Conservation (phyloP, 192 early-diverging fungal species). For the Backusella mclennaniae region DNA sequence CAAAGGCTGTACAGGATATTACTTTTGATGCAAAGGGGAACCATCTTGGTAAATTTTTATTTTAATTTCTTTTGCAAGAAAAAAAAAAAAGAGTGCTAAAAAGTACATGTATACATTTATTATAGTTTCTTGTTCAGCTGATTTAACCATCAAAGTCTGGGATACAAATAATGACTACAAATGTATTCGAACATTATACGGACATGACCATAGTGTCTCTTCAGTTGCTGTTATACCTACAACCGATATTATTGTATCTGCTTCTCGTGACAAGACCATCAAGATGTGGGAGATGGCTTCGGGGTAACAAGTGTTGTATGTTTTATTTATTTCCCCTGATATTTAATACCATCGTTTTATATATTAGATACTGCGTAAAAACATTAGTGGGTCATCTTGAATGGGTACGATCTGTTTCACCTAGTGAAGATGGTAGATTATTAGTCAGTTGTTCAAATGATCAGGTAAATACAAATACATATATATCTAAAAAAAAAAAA, state of each 20-base stretch:
- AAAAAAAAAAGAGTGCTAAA: not conserved
- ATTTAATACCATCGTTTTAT: not conserved
- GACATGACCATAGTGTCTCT: constrained; percentile 93
- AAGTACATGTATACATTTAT: not conserved
- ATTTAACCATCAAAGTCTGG: constrained; percentile 92
- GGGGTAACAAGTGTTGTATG: constrained; percentile 45
- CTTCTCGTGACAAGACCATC: constrained; percentile 87
- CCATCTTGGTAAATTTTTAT: constrained; percentile 59
- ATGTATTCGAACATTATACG: constrained; percentile 82
- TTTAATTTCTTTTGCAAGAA: not conserved
- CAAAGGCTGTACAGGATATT: constrained; percentile 88
- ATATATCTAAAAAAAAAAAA: too few relatives aligned
- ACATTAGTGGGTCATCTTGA: constrained; percentile 83
- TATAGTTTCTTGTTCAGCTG: constrained; percentile 84
- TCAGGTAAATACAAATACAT: constrained; percentile 52
- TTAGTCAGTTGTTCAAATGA: constrained; percentile 85
- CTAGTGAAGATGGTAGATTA: constrained; percentile 67
- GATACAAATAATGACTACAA: constrained; percentile 81
- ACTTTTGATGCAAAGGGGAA: constrained; percentile 83
- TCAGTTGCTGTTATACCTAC: constrained; percentile 71
- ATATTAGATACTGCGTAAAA: constrained; percentile 73
- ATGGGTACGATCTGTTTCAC: constrained; percentile 80
- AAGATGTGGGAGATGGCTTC: constrained; percentile 86
- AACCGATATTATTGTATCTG: constrained; percentile 79
- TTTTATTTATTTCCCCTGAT: not conserved